Percentiles rank a stretch among this genome's conserved stretches.
Conservation (phyloP, 2,329 filamentous ascomycete genomes). For the Ascochyta rabiei region DNA sequence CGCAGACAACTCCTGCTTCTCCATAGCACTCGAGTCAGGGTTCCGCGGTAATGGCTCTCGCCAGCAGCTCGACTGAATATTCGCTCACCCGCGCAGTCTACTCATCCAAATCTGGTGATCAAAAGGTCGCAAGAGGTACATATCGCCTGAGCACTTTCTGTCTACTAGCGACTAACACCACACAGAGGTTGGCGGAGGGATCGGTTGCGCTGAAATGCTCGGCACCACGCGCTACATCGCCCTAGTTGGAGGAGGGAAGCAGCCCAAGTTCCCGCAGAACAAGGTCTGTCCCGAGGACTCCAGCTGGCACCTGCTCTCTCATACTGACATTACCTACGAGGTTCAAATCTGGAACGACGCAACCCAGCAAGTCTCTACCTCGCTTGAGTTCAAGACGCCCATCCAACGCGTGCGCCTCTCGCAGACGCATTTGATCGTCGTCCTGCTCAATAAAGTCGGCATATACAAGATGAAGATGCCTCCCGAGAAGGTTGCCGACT, state of each 20-base stretch:
- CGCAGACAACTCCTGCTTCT: conserved; percentile 80
- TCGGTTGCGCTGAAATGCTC: conserved; percentile 85
- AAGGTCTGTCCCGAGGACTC: conserved; percentile 62
- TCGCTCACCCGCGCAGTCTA: conserved; percentile 37
- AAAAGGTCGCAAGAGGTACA: conserved; percentile 41
- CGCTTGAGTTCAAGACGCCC: conserved; percentile 77
- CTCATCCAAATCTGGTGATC: conserved; percentile 38
- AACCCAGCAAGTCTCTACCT: conserved; percentile 75
- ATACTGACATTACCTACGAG: conserved; percentile 50
- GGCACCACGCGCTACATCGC: conserved; percentile 85
- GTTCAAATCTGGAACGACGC: conserved; percentile 91
- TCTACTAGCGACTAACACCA: conserved; percentile 21
- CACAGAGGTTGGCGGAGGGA: conserved; percentile 63
- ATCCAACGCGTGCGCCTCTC: conserved; percentile 81
- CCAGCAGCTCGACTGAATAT: neutral
- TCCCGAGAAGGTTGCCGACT: conserved; percentile 72
- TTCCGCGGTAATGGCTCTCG: conserved; percentile 73
- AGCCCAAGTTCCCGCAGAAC: conserved; percentile 84
- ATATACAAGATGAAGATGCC: conserved; percentile 80
- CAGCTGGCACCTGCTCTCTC: conserved; percentile 33
- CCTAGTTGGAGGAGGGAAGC: conserved; percentile 84
- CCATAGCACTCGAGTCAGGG: conserved; percentile 83
- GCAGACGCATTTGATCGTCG: conserved; percentile 76
- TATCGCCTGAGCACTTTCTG: neutral
- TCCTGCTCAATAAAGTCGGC: conserved; percentile 80